Evolutionary conservation across 768 basidiomycete species (phyloP).

Genomic region (Xerocomus spinulosus): DNA sequence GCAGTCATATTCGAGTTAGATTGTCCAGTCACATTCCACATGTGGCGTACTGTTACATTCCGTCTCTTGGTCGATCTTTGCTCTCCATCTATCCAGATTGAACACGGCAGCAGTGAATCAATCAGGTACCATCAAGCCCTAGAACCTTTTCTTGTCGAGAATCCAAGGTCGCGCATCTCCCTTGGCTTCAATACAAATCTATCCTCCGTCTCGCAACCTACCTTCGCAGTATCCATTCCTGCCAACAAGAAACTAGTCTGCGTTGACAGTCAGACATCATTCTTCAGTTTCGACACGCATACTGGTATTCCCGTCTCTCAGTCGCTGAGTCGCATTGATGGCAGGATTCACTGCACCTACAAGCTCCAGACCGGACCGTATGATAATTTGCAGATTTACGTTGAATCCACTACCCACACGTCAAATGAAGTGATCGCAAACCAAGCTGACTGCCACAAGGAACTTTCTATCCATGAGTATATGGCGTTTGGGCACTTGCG

Average conservation of each 20-base stretch:
- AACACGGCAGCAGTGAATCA: too few species aligned
- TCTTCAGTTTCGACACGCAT: slow-evolving; percentile 25
- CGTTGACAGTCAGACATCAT: slow-evolving; percentile 31
- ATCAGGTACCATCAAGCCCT: too few species aligned
- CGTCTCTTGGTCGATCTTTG: slow-evolving; percentile 34
- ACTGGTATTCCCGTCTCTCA: slow-evolving; percentile 8
- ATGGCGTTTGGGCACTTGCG: slow-evolving; percentile 43
- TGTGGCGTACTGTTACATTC: slow-evolving; percentile 5
- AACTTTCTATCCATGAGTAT: slow-evolving; percentile 42
- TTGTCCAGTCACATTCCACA: neutral
- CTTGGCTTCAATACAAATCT: slow-evolving; percentile 35
- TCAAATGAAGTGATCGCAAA: slow-evolving; percentile 40
- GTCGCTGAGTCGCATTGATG: slow-evolving; percentile 8
- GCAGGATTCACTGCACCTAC: slow-evolving; percentile 28
- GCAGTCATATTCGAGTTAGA: neutral
- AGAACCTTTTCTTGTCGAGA: neutral
- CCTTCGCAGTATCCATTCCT: slow-evolving; percentile 30
- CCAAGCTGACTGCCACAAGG: slow-evolving; percentile 38
- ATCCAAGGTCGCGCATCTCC: slow-evolving; percentile 24
- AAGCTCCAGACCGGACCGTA: slow-evolving; percentile 33
- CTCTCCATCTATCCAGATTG: slow-evolving; percentile 4
- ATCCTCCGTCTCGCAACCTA: slow-evolving; percentile 23
- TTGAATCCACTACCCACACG: slow-evolving; percentile 33
- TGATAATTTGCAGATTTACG: slow-evolving; percentile 32
- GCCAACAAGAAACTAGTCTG: slow-evolving; percentile 14